Evolutionary conservation across 768 basidiomycete species (phyloP), one percentile per base, ranked within the genome.

Genomic region (Lentinula sp.): DNA sequence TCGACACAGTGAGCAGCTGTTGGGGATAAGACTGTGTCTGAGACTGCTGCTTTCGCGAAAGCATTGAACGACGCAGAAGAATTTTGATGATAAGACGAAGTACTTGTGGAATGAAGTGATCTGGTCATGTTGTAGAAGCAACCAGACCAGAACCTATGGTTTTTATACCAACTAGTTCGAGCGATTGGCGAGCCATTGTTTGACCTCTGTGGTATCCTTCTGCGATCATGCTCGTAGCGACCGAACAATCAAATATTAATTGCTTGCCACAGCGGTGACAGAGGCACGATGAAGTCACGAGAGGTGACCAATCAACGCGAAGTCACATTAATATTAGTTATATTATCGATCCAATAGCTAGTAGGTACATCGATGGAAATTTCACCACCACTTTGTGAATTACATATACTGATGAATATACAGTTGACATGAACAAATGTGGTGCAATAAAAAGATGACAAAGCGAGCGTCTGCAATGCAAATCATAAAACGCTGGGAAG

Each of bases 401-500:
- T 45, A 7, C 43, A 45, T 45, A 16, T 28, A 28, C 43, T 18
- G 18, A 6, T 15, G 3, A 48, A 8, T 48, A 6, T 28, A 23
- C 46, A 48, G 23, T 48, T 23, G 23, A 7, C 46, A 48, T 48
- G 18, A 48, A 23, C 0, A 20, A 6, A 16, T 16, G 2, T 46
- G 8, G n/a, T 2, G 2, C 33, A 8, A 50, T 1, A 50, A 9
- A 28, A 12, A 23, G 32, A 28, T 12, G 49, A 23, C 28, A 28
- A 28, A 28, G 28, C 4, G 28, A 28, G 28, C 28, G 28, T 23
- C 5, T 45, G 43, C 10, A 15, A 33, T 16, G 3, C 28, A 37
- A 33, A 56, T 68, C 68, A 81, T 48, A 82, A 62, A 52, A 80
- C 76, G 54, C 78, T 79, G 6, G 80, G 79, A 49, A 82, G 74